Conservation (phyloP, 805 yeast species). For the Cyberlindnera japonica region DNA sequence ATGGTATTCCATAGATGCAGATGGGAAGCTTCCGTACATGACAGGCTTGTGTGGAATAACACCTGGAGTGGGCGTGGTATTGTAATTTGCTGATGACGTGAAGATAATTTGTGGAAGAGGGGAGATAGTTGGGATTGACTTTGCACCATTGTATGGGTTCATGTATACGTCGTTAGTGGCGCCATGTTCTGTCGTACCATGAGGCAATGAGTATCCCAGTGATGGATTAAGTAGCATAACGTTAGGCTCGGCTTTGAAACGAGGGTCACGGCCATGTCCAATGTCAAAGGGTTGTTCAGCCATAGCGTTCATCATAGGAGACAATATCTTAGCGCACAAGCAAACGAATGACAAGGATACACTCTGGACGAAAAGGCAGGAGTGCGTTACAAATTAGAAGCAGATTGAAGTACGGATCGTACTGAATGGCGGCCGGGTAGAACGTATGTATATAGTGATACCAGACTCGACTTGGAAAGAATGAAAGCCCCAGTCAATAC, state of each 20-base stretch:
- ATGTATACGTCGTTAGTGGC: neutral
- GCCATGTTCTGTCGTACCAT: neutral
- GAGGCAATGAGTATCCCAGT: neutral
- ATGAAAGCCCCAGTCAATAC: too few species aligned
- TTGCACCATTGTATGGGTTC: neutral
- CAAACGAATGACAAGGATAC: too few species aligned
- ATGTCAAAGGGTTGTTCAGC: conserved; percentile 7
- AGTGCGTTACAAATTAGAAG: too few species aligned
- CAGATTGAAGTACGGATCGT: too few species aligned
- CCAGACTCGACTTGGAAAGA: too few species aligned
- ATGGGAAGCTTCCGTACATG: neutral
- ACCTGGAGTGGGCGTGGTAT: neutral
- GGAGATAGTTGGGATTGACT: conserved; percentile 2
- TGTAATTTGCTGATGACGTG: conserved; percentile 3
- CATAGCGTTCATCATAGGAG: conserved; percentile 7
- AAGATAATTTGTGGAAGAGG: conserved; percentile 6
- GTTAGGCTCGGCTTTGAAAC: conserved; percentile 1
- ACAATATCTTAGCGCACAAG: neutral
- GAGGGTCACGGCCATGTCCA: conserved; percentile 4
- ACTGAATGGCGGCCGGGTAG: too few species aligned
- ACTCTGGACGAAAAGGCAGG: too few species aligned
- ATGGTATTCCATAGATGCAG: neutral
- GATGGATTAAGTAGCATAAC: neutral
- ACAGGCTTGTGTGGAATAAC: neutral
- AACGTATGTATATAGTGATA: too few species aligned